Evolutionary conservation across 768 basidiomycete species (phyloP), one percentile per base, ranked within the genome.

Genomic region (Pleurotus djamor): DNA sequence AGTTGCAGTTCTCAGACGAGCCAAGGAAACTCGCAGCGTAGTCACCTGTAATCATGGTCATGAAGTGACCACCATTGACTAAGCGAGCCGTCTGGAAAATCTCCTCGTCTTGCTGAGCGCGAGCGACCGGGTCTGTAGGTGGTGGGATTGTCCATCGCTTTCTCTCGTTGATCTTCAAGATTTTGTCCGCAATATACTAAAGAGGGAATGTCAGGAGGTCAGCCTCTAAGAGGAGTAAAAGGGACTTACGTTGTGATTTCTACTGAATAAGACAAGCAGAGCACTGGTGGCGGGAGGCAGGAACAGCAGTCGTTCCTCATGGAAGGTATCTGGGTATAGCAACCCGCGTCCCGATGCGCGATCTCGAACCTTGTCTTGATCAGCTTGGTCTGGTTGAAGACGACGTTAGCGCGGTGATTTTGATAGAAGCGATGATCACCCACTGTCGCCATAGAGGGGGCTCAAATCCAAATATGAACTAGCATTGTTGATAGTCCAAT

Each of bases 11-110:
- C 59, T 84, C 82, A 5, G 75, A 75, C 6, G 80, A 72, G 4
- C 83, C 84, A 4, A 86, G 71, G 72, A 85, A 85, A 6, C 81
- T 80, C 4, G 82, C 78, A 35, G 84, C 83, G 63, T 86, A 86
- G 68, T 84, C 84, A n/a, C 78, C 79, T 63, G 84, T 74, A 65
- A 83, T 79, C 49, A 79, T 67, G 60, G 54, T 74, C 74, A 83
- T 81, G 67, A 84, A 84, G 63, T 83, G 81, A 9, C 81, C 81
- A 60, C 81, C 77, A 63, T 85, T 85, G 66, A 85, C 71, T n/a
- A 85, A 76, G 32, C 76, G 70, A 0, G 82, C 80, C 12, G 76
- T 79, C 64, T 85, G 80, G 74, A 85, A 86, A 14, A 86, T 80
- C 58, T 86, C 79, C 59, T 83, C 83, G 61, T 83, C 83, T 61